Conservation (phyloP, 2,329 filamentous ascomycete genomes). For the Talaromyces funiculosus region DNA sequence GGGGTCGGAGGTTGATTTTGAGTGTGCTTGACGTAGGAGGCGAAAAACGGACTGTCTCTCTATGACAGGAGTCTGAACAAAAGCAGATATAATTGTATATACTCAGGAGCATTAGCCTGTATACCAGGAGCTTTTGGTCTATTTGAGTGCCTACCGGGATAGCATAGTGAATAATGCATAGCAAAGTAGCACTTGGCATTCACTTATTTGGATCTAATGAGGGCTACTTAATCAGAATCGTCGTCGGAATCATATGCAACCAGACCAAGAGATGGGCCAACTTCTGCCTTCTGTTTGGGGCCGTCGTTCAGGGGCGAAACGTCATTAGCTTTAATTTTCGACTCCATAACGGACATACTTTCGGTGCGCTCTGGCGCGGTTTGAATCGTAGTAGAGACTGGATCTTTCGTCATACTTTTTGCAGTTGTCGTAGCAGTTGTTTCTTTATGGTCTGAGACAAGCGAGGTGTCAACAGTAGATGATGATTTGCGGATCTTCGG, state of each 20-base stretch:
- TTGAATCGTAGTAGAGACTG: not conserved
- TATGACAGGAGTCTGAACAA: not conserved
- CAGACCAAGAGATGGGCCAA: slow-evolving; percentile 28
- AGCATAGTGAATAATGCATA: not conserved
- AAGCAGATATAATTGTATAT: not conserved
- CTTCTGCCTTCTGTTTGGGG: slow-evolving; percentile 17
- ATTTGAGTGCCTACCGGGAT: not conserved
- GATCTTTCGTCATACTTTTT: not conserved
- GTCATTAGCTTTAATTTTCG: not conserved
- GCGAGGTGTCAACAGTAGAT: slow-evolving; percentile 16
- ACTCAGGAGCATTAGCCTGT: not conserved
- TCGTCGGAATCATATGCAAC: slow-evolving; percentile 38
- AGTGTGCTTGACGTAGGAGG: not conserved
- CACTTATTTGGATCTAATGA: not conserved
- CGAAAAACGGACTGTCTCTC: not conserved
- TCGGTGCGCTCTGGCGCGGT: not conserved
- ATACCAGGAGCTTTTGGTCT: not conserved
- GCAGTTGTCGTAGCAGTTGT: not conserved
- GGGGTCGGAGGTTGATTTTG: not conserved
- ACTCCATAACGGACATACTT: not conserved
- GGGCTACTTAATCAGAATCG: slow-evolving; percentile 22
- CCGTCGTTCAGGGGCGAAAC: not conserved
- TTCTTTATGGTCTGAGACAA: slow-evolving; percentile 13
- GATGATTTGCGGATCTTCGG: slow-evolving; percentile 42
- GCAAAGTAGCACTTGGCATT: not conserved